Evolutionary conservation across 106 monocot genomes (phyloP).

Genomic region (Platanthera zijinensis): DNA sequence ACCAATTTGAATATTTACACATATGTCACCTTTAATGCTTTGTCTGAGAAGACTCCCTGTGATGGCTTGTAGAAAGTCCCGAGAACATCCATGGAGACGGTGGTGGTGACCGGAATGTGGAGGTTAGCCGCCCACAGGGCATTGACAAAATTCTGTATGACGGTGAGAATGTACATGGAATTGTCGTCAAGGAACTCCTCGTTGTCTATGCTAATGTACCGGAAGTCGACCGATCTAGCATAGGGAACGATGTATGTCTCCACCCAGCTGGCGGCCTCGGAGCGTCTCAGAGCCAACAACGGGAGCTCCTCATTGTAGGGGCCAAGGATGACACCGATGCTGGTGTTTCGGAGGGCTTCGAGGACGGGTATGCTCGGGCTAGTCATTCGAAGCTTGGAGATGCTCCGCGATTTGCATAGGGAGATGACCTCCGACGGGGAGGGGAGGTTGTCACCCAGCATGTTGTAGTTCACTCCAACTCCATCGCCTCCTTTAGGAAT

Average conservation of each 20-base stretch:
- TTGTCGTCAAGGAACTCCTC: constrained; percentile 34
- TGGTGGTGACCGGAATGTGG: constrained; percentile 1
- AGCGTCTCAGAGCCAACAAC: constrained; percentile 13
- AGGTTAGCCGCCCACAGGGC: neutral
- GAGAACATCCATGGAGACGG: constrained; percentile 8
- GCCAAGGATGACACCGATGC: constrained; percentile 31
- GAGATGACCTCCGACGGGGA: neutral
- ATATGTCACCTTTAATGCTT: no score
- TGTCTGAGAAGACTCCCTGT: neutral
- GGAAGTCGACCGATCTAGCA: constrained; percentile 11
- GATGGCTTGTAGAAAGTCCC: constrained; percentile 9
- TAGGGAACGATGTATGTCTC: constrained; percentile 3
- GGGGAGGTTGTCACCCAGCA: constrained; percentile 22
- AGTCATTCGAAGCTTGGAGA: neutral
- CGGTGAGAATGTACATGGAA: constrained; percentile 1
- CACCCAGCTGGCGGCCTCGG: constrained; percentile 34
- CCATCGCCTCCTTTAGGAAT: neutral
- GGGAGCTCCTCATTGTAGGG: constrained; percentile 12
- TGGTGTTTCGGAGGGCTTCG: constrained; percentile 29
- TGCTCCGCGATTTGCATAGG: constrained; percentile 8
- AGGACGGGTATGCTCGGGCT: constrained; percentile 5
- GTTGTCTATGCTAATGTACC: constrained; percentile 37
- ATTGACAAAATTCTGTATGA: constrained; percentile 5
- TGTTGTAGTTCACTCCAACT: constrained; percentile 48
- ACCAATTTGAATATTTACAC: no score